Percentiles rank a stretch among this genome's conserved stretches.
These are phyloP conservation scores for Starmerella bombicola DNA, from an alignment of 805 yeast genomes.

Conservation along the genomic window DNA sequence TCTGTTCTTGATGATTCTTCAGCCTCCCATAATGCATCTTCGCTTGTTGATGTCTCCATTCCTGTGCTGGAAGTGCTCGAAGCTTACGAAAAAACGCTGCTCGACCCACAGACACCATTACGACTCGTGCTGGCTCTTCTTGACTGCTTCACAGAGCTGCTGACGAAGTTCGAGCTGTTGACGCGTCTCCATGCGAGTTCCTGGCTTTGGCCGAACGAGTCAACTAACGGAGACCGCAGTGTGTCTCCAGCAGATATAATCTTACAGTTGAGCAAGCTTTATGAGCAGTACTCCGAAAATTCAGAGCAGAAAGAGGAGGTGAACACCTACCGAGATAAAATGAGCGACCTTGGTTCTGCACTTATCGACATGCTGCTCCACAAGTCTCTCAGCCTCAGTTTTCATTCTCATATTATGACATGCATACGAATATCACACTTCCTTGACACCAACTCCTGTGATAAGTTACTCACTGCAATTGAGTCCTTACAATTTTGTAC, in stretches of 20 bases:
- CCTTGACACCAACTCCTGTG: slow-evolving; percentile 32
- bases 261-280: not conserved
- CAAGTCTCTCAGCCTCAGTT: slow-evolving; percentile 2
- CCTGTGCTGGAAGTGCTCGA: slow-evolving; percentile 12
- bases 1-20: slow-evolving; percentile 1
- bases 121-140: slow-evolving; percentile 7
- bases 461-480: slow-evolving; percentile 39
- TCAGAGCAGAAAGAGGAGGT: not conserved
- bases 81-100: slow-evolving; percentile 7
- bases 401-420: slow-evolving; percentile 18
- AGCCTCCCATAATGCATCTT: not conserved
- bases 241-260: slow-evolving; percentile 1
- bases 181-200: slow-evolving; percentile 1
- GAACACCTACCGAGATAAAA: not conserved
- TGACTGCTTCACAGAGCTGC: slow-evolving; percentile 8
- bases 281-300: not conserved
- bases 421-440: slow-evolving; percentile 24
- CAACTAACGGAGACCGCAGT: not conserved
- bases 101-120: slow-evolving; percentile 7
- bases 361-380: slow-evolving; percentile 5
- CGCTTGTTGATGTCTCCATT: not conserved
- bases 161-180: slow-evolving; percentile 2
- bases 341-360: not conserved
- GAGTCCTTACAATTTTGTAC: slow-evolving; percentile 41
- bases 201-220: slow-evolving; percentile 4